phyloP scores from a whole-genome alignment of 116 monocot species.

The Posidonia oceanica region DNA sequence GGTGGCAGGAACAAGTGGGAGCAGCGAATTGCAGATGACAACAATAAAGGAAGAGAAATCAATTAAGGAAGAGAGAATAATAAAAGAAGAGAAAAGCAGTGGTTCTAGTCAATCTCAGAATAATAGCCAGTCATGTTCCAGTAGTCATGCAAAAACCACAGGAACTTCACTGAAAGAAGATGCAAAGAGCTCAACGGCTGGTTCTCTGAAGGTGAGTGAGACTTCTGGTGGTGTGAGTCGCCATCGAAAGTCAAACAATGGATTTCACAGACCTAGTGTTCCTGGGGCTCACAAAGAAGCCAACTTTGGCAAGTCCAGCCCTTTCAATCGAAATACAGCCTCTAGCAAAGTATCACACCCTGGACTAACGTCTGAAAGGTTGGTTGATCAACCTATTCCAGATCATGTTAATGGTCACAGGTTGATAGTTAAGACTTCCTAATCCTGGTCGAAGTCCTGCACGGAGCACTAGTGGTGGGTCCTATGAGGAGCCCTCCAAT shows the following conservation, averaged over 20 bases:
- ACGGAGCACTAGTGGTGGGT: constrained; percentile 32
- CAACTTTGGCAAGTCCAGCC: constrained; percentile 23
- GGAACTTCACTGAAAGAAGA: constrained; percentile 63
- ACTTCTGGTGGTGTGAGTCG: constrained; percentile 41
- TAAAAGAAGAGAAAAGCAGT: constrained; percentile 86
- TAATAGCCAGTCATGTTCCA: constrained; percentile 84
- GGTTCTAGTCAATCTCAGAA: constrained; percentile 81
- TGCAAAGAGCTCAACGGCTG: constrained; percentile 68
- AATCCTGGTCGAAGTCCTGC: constrained; percentile 82
- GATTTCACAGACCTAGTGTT: constrained; percentile 20
- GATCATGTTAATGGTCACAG: constrained; percentile 67
- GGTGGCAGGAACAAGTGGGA: constrained; percentile 23
- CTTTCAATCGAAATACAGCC: constrained; percentile 25
- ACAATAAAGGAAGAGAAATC: constrained; percentile 37
- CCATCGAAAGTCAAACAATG: constrained; percentile 64
- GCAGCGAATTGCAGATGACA: constrained; percentile 28
- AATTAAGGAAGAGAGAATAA: constrained; percentile 43
- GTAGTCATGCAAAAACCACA: constrained; percentile 45
- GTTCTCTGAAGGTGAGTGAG: constrained; percentile 44
- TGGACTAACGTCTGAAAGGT: constrained; percentile 39
- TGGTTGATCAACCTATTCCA: constrained; percentile 30
- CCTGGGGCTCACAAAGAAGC: constrained; percentile 43
- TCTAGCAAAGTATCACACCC: constrained; percentile 36
- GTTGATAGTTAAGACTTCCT: constrained; percentile 78
- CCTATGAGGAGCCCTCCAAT: constrained; percentile 41